Base-by-base conservation (phyloP, 306 rosid species). In the Delonix regia region DNA sequence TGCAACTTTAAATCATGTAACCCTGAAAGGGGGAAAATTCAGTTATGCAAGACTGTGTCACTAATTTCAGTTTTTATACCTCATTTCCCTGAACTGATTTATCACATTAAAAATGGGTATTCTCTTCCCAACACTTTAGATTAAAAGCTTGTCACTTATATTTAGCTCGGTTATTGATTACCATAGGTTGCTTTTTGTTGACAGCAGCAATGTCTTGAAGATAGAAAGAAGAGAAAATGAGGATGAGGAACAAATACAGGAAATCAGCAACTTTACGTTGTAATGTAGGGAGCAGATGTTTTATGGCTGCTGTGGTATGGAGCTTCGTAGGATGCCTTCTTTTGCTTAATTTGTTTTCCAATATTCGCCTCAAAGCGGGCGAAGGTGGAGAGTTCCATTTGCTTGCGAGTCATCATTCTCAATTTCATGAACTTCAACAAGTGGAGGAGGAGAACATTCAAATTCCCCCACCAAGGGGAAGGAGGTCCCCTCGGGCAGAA, bases 381-480 rank as follows among this genome's bases (percentile, higher is more conserved):
- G 74, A 63, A 19, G 81, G 68, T 25, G 78, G 71, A 52, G 88
- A 76, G 55, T 72, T 81, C 66, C 90, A 75, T 21, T 71, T 88
- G 74, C 89, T 38, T 16, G 64, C 63, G 14, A 83, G 60, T 75
- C 87, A 66, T 57, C 86, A 86, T 78, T 92, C 90, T 11, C 87
- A 86, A 57, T 81, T 96, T 56, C 92, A 57, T 33, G 99, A 91
- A 63, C 94, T 96, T 83, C 94, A 93, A 86, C 82, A 81, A 61
- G 91, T 93, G 53, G 99, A 96, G 70, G 96, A 87, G 83, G 98
- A 93, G 69, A 84, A 68, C 64, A 83, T 96, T 78, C 93, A 82
- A 60, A 84, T 96, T 53, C 98, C 99, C n/a, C 99, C 93, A 16
- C 99, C 98, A 0, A 88, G 48, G 88, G 93, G 98, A 64, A 96